Evolutionary conservation across 805 yeast genomes (phyloP).

Genomic region (Saccharomycopsis fermentans): DNA sequence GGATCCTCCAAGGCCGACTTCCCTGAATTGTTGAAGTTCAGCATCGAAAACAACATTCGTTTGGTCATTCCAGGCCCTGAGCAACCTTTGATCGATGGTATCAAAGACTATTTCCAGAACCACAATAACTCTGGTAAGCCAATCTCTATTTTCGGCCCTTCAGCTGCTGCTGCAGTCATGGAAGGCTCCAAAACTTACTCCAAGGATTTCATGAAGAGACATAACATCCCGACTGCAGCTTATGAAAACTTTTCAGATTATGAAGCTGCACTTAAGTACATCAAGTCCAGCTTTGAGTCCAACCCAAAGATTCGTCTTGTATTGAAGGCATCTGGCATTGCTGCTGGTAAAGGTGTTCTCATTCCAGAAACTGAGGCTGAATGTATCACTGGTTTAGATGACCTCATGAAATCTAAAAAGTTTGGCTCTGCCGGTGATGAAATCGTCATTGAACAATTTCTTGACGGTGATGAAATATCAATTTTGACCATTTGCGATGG

Average conservation of each 20-base stretch:
- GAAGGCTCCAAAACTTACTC: conserved; percentile 96
- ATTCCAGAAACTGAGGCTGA: conserved; percentile 80
- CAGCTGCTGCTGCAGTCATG: conserved; percentile 79
- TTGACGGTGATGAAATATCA: conserved; percentile 95
- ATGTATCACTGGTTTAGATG: conserved; percentile 73
- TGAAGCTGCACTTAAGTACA: conserved; percentile 64
- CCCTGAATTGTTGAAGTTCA: conserved; percentile 59
- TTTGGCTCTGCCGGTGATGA: conserved; percentile 93
- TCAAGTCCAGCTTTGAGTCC: conserved; percentile 40
- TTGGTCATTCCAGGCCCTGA: conserved; percentile 98
- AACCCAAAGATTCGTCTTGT: conserved; percentile 52
- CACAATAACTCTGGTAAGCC: conserved; percentile 28
- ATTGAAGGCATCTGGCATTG: conserved; percentile 94
- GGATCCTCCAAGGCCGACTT: conserved; percentile 61
- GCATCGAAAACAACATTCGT: conserved; percentile 50
- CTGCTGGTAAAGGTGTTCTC: conserved; percentile 97
- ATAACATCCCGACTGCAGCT: conserved; percentile 88
- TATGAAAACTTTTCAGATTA: conserved; percentile 74
- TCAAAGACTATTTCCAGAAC: conserved; percentile 46
- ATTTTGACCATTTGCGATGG: conserved; percentile 91
- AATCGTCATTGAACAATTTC: conserved; percentile 89
- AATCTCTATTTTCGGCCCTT: conserved; percentile 96
- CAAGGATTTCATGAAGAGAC: conserved; percentile 86
- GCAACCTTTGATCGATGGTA: conserved; percentile 94
- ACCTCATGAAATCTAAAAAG: conserved; percentile 79